Base-by-base conservation (phyloP, 441 rosid species). In the Francoa sonchifolia region DNA sequence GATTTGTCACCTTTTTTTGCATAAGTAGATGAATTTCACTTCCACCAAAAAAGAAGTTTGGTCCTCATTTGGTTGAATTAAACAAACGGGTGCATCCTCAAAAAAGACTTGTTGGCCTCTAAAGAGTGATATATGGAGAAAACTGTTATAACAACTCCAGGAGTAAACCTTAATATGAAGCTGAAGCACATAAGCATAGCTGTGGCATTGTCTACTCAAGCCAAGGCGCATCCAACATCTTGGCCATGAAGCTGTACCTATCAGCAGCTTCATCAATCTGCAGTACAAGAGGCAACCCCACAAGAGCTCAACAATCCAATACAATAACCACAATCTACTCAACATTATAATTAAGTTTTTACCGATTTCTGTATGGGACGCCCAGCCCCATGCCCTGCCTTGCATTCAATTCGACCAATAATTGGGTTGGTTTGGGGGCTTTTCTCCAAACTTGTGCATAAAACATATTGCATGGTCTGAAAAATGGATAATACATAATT, bases 371-470 rank as follows among this genome's bases (percentile, higher is more conserved):
- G 58, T 0, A 89, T 85, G 31, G 98, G 94, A 19, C 89, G 96
- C 25, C 98, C 98, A 1, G 72, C 82, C 14, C 96, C 95, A 19
- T 90, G 96, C 13, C 99, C 96, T 1, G 95, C 93, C 50, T 90
- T 86, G 19, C 81, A 72, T 44, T 90, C 99, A 4, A 90, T 82
- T 28, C 82, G 93, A 21, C 90, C 95, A 3, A 90, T 64, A 8
- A 90, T 72, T 0, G 88, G 96, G 51, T 86, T 90, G 35, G 73
- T 82, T 65, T 86, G 96, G 1, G 76, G 94, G 66, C 83, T 82
- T n/a, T 70, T 72, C 60, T 83, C 88, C 67, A 80, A 56, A 63
- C 94, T 82, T n/a, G 83, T 71, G 68, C 73, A 49, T 25, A 90
- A 44, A 38, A 66, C 72, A 25, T 82, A 44, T 48, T 90, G 95